A percentile compares a stretch with the other conserved stretches of the same genome.
phyloP scores from a whole-genome alignment of 2,329 filamentous ascomycete genomes.

The Thermomyces lanuginosus region DNA sequence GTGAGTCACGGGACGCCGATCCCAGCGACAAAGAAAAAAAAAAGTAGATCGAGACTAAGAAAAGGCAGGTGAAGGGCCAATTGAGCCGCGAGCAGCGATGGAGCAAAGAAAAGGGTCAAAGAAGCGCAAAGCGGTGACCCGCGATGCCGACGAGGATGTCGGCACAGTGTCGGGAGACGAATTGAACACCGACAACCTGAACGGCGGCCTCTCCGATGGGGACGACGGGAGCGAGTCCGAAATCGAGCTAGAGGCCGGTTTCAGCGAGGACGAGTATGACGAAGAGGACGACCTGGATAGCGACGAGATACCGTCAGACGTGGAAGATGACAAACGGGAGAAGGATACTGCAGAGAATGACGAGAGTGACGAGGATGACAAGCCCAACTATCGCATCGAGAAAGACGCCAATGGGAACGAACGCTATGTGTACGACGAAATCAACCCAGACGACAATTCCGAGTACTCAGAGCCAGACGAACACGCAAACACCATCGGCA shows the following conservation, averaged over 20 bases:
- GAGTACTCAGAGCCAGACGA: slow-evolving; percentile 77
- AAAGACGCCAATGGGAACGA: slow-evolving; percentile 80
- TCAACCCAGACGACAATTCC: slow-evolving; percentile 88
- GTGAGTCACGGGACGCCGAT: slow-evolving; percentile 22
- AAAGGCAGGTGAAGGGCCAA: no score
- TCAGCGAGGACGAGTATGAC: slow-evolving; percentile 34
- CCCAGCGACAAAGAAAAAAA: slow-evolving; percentile 12
- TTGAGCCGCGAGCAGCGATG: no score
- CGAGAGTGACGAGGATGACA: slow-evolving; percentile 19
- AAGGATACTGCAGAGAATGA: slow-evolving; percentile 1
- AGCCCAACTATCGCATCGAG: slow-evolving; percentile 43
- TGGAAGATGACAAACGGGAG: slow-evolving; percentile 16
- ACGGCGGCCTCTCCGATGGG: slow-evolving; percentile 27
- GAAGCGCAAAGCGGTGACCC: slow-evolving; percentile 50
- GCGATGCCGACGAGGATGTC: slow-evolving; percentile 34
- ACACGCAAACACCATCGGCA: slow-evolving; percentile 76
- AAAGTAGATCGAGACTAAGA: no score
- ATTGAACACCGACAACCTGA: slow-evolving; percentile 31
- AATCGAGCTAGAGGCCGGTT: slow-evolving; percentile 41
- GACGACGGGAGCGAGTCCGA: slow-evolving; percentile 28
- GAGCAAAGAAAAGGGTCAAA: slow-evolving; percentile 27
- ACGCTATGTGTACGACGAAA: slow-evolving; percentile 83
- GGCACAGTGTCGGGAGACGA: slow-evolving; percentile 45
- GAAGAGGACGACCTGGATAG: slow-evolving; percentile 34
- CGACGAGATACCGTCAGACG: slow-evolving; percentile 34